Base-by-base conservation (phyloP, 352 stramenopile genomes). In the Globisporangium emineosum region DNA sequence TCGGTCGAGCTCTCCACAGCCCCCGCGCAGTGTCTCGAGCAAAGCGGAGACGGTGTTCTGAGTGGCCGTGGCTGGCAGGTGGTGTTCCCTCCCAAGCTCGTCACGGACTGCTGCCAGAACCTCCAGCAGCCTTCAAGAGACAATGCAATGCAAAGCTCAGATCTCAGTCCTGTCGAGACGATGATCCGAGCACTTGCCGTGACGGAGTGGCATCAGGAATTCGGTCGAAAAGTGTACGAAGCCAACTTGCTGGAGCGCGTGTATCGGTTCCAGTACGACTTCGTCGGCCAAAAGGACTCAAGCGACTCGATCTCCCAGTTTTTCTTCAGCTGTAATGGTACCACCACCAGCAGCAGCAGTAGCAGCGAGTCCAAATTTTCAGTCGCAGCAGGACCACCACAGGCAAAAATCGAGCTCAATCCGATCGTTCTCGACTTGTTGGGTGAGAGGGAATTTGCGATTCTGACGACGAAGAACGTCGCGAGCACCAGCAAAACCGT, bases 151-250 rank as follows among this genome's bases (percentile, higher is more conserved):
- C 56, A 35, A 6, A 13, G 19, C 47, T 6, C 47, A 54, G 15
- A 7, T 21, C 10, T 8, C 25, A 30, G 21, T 15, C 3, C 71
- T 8, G 21, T 71, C 0, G 57, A 68, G 15, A 62, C 53, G 52
- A 56, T 79, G 5, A 45, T 61, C 1, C 51, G 58, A 23, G 69
- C 69, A 2, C 42, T 82, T 17, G 58, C 67, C 6, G 40, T 86
- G 0, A 47, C 83, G 19, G 33, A 71, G 52, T 83, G 79, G 77
- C 77, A 76, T n/a, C 68, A 74, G 27, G 12, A 57, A 1, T 61
- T 88, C 3, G 69, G 67, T 25, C 55, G 53, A 21, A 59, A 60
- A 7, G 68, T 86, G 10, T 86, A 86, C 65, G 77, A 85, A 45
- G 61, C 73, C 4, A 60, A 65, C 8, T 51, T 84, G 35, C 69